Percentiles rank a stretch among this genome's conserved stretches.
Evolutionary conservation across 2,329 filamentous ascomycete genomes (phyloP).

Genomic region (Penicillium crustosum): DNA sequence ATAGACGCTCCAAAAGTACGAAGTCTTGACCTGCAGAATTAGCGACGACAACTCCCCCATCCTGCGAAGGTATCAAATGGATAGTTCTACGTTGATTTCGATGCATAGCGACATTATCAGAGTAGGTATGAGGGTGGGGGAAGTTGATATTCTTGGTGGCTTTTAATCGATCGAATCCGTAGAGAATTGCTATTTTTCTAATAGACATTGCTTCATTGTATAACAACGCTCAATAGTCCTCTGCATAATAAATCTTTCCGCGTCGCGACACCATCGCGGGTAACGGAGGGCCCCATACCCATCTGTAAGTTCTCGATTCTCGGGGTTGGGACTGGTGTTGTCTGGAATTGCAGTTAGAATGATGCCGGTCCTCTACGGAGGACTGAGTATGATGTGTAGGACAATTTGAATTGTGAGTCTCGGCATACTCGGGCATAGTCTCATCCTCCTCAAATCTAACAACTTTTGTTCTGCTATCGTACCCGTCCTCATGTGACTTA

Average conservation of each 20-base stretch:
- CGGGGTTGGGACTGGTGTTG: background rate
- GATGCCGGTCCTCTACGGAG: background rate
- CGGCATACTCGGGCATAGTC: background rate
- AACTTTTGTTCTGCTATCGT: background rate
- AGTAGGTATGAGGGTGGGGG: background rate
- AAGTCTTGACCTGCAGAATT: too few relatives aligned
- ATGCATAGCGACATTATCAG: background rate
- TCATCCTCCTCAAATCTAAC: constrained; percentile 1
- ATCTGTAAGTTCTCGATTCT: background rate
- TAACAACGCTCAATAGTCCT: background rate
- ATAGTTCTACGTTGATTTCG: background rate
- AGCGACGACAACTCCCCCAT: background rate
- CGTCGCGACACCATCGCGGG: background rate
- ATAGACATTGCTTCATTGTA: background rate
- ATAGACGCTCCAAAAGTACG: background rate
- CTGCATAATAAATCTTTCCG: background rate
- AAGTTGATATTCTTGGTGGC: background rate
- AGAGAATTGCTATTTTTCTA: accelerated
- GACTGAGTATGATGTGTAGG: background rate
- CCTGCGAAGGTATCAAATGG: background rate
- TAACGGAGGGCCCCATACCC: constrained; percentile 3
- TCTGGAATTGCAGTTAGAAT: too few relatives aligned
- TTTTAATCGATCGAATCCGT: background rate
- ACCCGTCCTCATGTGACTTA: background rate
- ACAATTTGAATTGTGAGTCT: background rate